phyloP scores from a whole-genome alignment of 345 rosid genomes.

The Erodium maritimum region DNA sequence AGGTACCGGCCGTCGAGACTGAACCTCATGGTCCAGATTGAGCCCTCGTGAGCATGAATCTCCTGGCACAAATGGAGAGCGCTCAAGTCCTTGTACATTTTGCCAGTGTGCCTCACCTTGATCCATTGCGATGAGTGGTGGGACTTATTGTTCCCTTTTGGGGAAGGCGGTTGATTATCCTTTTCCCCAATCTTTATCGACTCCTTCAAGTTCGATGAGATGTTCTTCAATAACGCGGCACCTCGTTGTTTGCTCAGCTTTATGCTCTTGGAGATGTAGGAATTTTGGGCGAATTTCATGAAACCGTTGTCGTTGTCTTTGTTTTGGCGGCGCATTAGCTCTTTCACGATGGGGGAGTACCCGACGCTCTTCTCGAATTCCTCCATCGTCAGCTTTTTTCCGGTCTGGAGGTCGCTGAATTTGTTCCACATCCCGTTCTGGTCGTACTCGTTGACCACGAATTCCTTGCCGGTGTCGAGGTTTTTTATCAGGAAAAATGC shows the following conservation, averaged over 20 bases:
- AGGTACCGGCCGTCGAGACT: slow-evolving; percentile 44
- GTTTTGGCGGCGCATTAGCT: slow-evolving; percentile 65
- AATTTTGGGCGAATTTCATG: slow-evolving; percentile 30
- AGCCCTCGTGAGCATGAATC: slow-evolving; percentile 86
- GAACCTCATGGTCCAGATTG: slow-evolving; percentile 80
- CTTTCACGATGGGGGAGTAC: slow-evolving; percentile 73
- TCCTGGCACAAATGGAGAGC: slow-evolving; percentile 82
- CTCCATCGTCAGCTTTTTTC: slow-evolving; percentile 80
- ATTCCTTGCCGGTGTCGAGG: slow-evolving; percentile 79
- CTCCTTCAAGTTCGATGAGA: slow-evolving; percentile 28
- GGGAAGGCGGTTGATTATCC: not conserved
- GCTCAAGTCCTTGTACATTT: slow-evolving; percentile 67
- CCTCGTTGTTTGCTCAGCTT: slow-evolving; percentile 74
- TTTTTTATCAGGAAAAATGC: slow-evolving; percentile 84
- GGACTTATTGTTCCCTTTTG: slow-evolving; percentile 24
- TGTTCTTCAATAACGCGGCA: slow-evolving; percentile 65
- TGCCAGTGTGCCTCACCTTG: slow-evolving; percentile 68
- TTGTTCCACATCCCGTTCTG: slow-evolving; percentile 83
- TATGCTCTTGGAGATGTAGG: slow-evolving; percentile 61
- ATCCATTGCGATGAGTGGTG: slow-evolving; percentile 56
- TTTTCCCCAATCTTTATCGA: slow-evolving; percentile 16
- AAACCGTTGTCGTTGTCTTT: slow-evolving; percentile 24
- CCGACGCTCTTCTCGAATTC: slow-evolving; percentile 85
- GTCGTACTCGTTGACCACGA: slow-evolving; percentile 64
- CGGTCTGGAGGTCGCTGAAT: slow-evolving; percentile 87